Conservation (phyloP, 2,329 filamentous ascomycete species). For the Macrophomina phaseolina region DNA sequence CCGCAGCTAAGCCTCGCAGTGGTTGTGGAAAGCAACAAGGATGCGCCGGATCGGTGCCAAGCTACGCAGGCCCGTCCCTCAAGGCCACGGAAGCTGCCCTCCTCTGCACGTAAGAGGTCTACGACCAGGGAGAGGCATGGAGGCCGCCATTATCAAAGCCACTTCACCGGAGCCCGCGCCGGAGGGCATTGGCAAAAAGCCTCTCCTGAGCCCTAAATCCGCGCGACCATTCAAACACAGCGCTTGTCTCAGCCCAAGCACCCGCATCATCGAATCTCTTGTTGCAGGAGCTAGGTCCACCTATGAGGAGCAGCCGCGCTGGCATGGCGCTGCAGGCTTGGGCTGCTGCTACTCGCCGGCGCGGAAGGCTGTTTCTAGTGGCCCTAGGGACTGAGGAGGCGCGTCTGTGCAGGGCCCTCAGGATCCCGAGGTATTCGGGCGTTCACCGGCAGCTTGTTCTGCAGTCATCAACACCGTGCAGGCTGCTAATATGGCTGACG, state of each 20-base stretch:
- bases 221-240: background rate
- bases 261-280: background rate
- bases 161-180: background rate
- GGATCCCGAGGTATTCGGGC: slow-evolving; percentile 19
- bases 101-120: slow-evolving; percentile 18
- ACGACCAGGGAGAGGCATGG: background rate
- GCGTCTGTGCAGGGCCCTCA: background rate
- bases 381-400: background rate
- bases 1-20: slow-evolving; percentile 20
- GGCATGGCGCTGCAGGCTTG: background rate
- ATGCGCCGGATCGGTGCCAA: slow-evolving; percentile 15
- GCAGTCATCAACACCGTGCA: slow-evolving; percentile 22
- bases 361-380: background rate
- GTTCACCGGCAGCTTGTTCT: slow-evolving; percentile 18
- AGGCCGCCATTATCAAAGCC: background rate
- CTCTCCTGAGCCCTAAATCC: background rate
- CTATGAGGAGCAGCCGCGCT: background rate
- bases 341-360: background rate
- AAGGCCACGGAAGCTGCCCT: slow-evolving; percentile 4
- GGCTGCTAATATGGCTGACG: slow-evolving; percentile 20
- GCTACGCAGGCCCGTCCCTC: background rate
- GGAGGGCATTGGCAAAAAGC: background rate
- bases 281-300: background rate
- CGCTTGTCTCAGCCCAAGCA: background rate
- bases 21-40: background rate